Percentiles rank a stretch among this genome's conserved stretches.
phyloP scores from a whole-genome alignment of 768 basidiomycete genomes.

The Clitopilus passeckerianus region DNA sequence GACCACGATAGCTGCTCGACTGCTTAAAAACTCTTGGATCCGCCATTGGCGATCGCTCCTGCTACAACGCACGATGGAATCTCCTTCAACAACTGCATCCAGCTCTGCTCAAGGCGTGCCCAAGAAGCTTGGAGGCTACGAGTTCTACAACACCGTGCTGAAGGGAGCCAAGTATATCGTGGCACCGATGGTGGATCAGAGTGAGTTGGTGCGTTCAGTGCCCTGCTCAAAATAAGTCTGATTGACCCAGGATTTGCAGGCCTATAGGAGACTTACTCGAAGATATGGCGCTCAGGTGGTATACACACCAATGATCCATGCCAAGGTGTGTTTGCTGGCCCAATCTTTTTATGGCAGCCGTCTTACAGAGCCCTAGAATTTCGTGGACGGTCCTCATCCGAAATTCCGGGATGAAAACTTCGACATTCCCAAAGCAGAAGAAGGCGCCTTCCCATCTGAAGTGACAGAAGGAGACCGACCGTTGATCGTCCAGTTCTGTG shows the following conservation, averaged over 20 bases:
- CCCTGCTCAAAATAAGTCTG: neutral
- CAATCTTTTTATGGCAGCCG: neutral
- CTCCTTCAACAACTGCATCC: neutral
- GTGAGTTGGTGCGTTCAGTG: constrained; percentile 71
- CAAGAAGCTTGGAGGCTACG: constrained; percentile 66
- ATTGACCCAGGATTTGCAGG: constrained; percentile 37
- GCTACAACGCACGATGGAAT: neutral
- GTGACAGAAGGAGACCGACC: constrained; percentile 56
- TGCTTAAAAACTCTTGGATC: neutral
- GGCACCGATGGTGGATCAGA: constrained; percentile 99
- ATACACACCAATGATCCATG: constrained; percentile 99
- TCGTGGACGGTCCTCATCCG: constrained; percentile 45
- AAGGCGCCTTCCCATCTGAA: constrained; percentile 60
- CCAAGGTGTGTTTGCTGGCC: constrained; percentile 47
- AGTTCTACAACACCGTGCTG: constrained; percentile 75
- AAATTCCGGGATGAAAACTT: constrained; percentile 62
- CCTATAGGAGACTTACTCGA: constrained; percentile 83
- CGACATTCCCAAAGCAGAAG: constrained; percentile 68
- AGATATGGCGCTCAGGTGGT: constrained; percentile 80
- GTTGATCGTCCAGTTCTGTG: constrained; percentile 90
- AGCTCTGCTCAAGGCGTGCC: neutral
- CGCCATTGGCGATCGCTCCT: neutral
- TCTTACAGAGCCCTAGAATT: constrained; percentile 44
- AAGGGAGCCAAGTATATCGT: constrained; percentile 87
- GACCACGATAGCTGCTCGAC: neutral